A percentile compares a stretch with the other conserved stretches of the same genome.
Conservation (phyloP, 106 monocot genomes). For the Allium fistulosum region DNA sequence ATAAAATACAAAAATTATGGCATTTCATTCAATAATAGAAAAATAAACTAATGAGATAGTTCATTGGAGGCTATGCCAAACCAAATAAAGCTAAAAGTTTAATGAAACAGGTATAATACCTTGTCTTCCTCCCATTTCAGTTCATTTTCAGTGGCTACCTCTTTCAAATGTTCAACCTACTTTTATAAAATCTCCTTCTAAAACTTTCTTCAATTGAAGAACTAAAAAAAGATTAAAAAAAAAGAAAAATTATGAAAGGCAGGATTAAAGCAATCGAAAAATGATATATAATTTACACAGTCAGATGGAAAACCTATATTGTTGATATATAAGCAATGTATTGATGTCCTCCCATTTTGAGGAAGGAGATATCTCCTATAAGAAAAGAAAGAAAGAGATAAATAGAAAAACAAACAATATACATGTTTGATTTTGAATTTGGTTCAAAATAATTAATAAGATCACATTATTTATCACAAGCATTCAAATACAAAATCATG, state of each 20-base stretch:
- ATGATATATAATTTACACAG: neutral
- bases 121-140: slow-evolving; percentile 88
- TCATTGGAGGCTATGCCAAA: too few species aligned
- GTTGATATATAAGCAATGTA: slow-evolving; percentile 63
- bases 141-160: slow-evolving; percentile 82
- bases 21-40: neutral
- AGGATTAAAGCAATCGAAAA: neutral
- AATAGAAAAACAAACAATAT: too few species aligned
- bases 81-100: neutral
- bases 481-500: neutral
- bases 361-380: slow-evolving; percentile 74
- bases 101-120: slow-evolving; percentile 26
- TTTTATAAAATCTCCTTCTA: slow-evolving; percentile 81
- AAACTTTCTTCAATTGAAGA: slow-evolving; percentile 54
- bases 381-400: too few species aligned
- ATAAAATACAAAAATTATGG: neutral
- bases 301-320: slow-evolving; percentile 47
- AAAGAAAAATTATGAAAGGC: too few species aligned
- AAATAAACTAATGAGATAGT: too few species aligned
- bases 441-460: too few species aligned
- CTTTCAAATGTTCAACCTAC: too few species aligned
- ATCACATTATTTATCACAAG: too few species aligned
- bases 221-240: slow-evolving; percentile 21
- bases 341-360: slow-evolving; percentile 90
- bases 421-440: too few species aligned